Evolutionary conservation across 441 rosid genomes (phyloP), one percentile per base, ranked within the genome.

Genomic region (Croton laevigatus): DNA sequence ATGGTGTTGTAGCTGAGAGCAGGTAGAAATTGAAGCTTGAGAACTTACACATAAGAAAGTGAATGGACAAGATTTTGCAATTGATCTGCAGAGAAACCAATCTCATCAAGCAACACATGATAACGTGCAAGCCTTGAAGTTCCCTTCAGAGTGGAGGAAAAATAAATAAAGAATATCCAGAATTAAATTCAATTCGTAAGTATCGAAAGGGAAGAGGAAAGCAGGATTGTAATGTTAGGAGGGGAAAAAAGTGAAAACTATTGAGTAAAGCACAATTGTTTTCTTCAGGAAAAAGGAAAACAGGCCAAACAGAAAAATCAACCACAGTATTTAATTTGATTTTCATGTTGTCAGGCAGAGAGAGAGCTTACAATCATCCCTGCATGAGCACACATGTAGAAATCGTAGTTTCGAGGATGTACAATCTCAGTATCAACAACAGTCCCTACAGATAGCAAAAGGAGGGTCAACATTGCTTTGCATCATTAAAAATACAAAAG

Each of bases 121-220:
- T 95, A 95, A 69, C 93, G 99, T 8, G 94, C 89, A 1, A 96
- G 98, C 84, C 93, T 84, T 66, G 96, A 91, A 65, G 97, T 95
- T 74, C 96, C 99, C 97, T 91, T 27, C 40, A 55, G 32, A 34
- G 27, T 46, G 22, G 10, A 66, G 53, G 27, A 27, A 62, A 52
- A 51, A 59, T 19, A 59, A 49, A 32, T 8, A 1, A 38, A 55
- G 16, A 20, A 22, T 36, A 27, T 27, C 32, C 32, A 27, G 32
- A 27, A 27, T 27, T 27, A 27, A 2, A 27, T 27, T 27, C 32
- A 27, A 1, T 27, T 1, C 32, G 32, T 27, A 27, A 27, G 55
- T 19, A 7, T 51, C 3, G 17, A 7, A 20, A 20, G 40, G 42
- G 14, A 54, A 42, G 7, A 22, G 44, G n/a, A 55, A 68, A 22